Base-by-base conservation (phyloP, 2,329 filamentous ascomycete species). In the Periconia digitata region DNA sequence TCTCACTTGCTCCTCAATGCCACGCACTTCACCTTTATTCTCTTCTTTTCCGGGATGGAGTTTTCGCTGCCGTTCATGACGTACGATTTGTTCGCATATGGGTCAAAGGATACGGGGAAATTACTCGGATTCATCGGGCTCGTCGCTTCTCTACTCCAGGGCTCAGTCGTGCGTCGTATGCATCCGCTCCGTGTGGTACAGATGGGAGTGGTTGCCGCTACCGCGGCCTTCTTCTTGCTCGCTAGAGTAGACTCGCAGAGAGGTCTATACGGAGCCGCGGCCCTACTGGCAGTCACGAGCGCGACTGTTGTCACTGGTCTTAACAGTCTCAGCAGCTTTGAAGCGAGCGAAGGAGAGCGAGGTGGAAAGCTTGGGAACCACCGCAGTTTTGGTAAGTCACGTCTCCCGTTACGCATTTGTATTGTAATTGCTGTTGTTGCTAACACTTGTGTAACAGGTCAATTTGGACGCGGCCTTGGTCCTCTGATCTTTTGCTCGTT, bases 31-130 rank as follows among this genome's bases (percentile, higher is more conserved):
- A 75, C 86, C 40, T 99, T 99, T 72, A 85, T 99, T 50, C 84
- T 99, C 12, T 96, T 96, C 74, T 99, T 99, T 74, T 96, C 90
- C 2, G 94, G 94, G 51, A 92, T 99, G 87, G 94, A 99, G 69
- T 97, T 96, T 72, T 96, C 91, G 1, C 81, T 99, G 3, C 92
- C 94, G 0, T 99, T 99, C 71, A 92, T 99, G 84, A 97, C 92
- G 0, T 95, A 94, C 63, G 92, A 96, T 44, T 82, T 99, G 38
- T 97, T 97, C 71, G 82, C 82, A 8, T 95, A 94, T 67, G 83
- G 80, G 10, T 87, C 91, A 1, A 82, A 85, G 37, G 82, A 90
- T 44, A 95, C 95, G 56, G 94, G 94, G 15, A 84, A 85, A 10
- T 79, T 99, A 2, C 84, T 99, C 2, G 92, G 94, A 6, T 94